Evolutionary conservation across 1,284 basidiomycete genomes (phyloP), one percentile per base, ranked within the genome.

Genomic region (Pyrrhoderma lamaoense): DNA sequence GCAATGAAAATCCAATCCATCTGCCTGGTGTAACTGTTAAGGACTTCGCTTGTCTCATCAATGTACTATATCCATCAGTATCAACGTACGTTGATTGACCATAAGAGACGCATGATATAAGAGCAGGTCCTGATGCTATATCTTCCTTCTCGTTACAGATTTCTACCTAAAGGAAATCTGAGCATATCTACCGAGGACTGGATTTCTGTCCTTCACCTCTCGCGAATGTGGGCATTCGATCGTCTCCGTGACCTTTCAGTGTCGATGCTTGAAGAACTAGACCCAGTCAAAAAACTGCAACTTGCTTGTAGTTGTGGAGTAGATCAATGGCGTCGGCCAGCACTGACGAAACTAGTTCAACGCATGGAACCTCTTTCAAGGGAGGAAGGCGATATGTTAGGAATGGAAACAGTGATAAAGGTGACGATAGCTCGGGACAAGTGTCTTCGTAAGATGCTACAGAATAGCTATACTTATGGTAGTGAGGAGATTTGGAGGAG

Each of bases 221-320:
- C 53, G n/a, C 47, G 46, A 27, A 54, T 51, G 53, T 54, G 48
- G 53, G 27, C 25, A 14, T 54, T 50, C 21, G 9, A 40, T 9
- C 16, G 42, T 14, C 31, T 53, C 4, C 36, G 42, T 0, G 9
- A 35, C 9, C 47, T 49, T 22, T 46, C 52, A 1, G 31, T 53
- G 3, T n/a, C 18, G 2, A 45, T 39, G 40, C 52, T 53, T 9
- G 47, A 49, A 4, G 25, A 2, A 14, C 19, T 21, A 5, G 39
- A 46, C 23, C 25, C 38, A 27, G 16, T 53, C 13, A n/a, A 40
- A 19, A 49, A 46, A 25, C 37, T 53, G 2, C 22, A 35, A 13
- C 22, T 53, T 18, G 45, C 52, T 1, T 31, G 40, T 22, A 21
- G 19, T 14, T 53, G 25, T 27, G 36, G 38, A n/a, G 45, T 53